Conservation (phyloP, 2,329 filamentous ascomycete genomes). For the Cytospora leucostoma region DNA sequence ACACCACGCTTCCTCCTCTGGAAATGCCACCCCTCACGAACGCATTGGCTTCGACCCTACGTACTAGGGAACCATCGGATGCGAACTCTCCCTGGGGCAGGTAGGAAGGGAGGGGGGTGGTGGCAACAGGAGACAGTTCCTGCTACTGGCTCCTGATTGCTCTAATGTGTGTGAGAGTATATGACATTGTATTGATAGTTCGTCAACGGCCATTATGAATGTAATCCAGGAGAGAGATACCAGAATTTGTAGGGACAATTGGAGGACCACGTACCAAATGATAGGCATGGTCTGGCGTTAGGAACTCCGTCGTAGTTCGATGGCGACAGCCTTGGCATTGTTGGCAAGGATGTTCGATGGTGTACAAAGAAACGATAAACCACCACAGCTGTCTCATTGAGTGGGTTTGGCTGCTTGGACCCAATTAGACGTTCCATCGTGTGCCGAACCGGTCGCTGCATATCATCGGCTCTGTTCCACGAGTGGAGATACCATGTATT, state of each 20-base stretch:
- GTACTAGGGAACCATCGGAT: conserved; percentile 1
- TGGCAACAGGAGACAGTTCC: neutral
- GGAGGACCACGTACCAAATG: no score
- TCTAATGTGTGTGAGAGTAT: neutral
- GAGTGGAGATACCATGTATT: neutral
- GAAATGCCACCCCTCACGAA: conserved; percentile 34
- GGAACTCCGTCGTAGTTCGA: neutral
- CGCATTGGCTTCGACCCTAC: conserved; percentile 6
- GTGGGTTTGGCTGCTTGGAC: neutral
- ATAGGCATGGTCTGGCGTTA: neutral
- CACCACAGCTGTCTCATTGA: neutral
- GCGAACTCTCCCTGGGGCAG: conserved; percentile 12
- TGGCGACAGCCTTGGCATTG: neutral
- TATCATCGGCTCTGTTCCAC: neutral
- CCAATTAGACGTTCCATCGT: neutral
- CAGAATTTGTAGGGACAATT: no score
- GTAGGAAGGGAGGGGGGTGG: neutral
- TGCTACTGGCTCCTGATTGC: neutral
- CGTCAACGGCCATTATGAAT: neutral
- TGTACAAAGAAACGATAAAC: neutral
- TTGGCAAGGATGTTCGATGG: neutral
- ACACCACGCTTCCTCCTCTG: conserved; percentile 34
- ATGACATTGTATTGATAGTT: neutral
- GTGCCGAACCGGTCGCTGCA: neutral
- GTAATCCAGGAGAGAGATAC: neutral